Percentiles rank a stretch among this genome's conserved stretches.
Conservation (phyloP, 2,329 filamentous ascomycete genomes). For the Colletotrichum lupini region DNA sequence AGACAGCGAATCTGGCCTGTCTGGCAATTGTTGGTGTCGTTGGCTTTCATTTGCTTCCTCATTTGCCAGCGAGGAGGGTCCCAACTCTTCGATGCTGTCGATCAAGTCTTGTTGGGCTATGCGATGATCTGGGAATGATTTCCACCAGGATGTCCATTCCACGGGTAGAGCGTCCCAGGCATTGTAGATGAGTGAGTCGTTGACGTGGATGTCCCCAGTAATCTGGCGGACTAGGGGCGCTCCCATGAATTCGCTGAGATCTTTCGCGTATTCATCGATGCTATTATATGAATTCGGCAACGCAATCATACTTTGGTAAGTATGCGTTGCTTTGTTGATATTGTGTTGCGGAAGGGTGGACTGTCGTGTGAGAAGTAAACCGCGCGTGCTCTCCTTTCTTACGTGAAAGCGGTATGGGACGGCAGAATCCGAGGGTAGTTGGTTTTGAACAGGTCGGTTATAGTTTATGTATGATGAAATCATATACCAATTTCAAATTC, state of each 20-base stretch:
- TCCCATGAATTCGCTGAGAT: slow-evolving; percentile 40
- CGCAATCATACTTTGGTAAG: background rate
- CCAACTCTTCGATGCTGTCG: slow-evolving; percentile 40
- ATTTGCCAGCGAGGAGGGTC: accelerated
- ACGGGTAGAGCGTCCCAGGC: slow-evolving; percentile 43
- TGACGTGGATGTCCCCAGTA: slow-evolving; percentile 48
- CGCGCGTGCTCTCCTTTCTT: too few relatives aligned
- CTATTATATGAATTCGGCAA: background rate
- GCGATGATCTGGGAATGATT: slow-evolving; percentile 42
- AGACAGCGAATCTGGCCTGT: slow-evolving; percentile 7
- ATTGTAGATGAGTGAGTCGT: slow-evolving; percentile 45
- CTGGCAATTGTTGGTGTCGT: background rate
- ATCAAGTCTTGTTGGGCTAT: slow-evolving; percentile 45
- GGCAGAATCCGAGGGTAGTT: background rate
- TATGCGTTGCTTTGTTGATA: background rate
- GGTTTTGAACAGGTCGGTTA: too few relatives aligned
- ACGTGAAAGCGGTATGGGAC: background rate
- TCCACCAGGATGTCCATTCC: slow-evolving; percentile 46
- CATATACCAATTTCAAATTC: accelerated
- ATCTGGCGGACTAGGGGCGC: slow-evolving; percentile 45
- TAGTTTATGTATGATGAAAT: too few relatives aligned
- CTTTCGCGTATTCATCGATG: slow-evolving; percentile 34
- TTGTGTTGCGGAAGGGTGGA: background rate
- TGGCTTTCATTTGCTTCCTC: accelerated
- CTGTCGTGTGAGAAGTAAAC: background rate